Conservation (phyloP, 1,284 basidiomycete species). For the Cutaneotrichosporon cyanovorans region DNA sequence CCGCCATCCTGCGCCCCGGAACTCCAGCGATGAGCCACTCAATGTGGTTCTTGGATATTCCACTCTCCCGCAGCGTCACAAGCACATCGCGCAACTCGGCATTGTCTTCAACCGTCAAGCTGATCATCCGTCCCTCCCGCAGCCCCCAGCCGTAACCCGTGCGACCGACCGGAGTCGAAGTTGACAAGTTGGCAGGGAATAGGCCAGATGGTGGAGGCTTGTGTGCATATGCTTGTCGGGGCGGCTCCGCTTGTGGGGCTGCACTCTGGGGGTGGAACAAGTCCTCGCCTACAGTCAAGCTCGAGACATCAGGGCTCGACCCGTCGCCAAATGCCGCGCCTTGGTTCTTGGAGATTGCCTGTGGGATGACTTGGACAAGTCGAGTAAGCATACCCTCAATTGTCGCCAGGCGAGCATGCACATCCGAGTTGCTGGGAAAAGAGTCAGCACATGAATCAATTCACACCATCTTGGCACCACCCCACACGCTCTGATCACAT, state of each 20-base stretch:
- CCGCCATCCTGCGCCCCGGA: constrained; percentile 42
- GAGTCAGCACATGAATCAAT: constrained; percentile 1
- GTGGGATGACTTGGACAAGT: constrained; percentile 31
- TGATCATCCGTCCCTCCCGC: constrained; percentile 39
- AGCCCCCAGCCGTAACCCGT: constrained; percentile 41
- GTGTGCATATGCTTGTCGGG: constrained; percentile 27
- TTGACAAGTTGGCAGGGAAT: constrained; percentile 34
- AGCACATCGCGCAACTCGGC: constrained; percentile 40
- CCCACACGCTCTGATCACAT: background rate
- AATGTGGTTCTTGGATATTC: constrained; percentile 42
- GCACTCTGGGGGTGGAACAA: constrained; percentile 35
- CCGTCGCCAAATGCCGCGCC: constrained; percentile 8
- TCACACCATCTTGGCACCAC: background rate
- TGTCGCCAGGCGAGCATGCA: constrained; percentile 40
- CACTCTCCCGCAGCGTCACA: constrained; percentile 43
- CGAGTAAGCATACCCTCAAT: constrained; percentile 44
- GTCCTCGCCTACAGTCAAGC: constrained; percentile 35
- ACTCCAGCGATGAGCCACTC: constrained; percentile 45
- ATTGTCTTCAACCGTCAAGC: constrained; percentile 33
- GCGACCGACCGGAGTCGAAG: constrained; percentile 28
- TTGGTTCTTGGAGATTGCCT: constrained; percentile 1
- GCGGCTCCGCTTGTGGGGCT: constrained; percentile 18
- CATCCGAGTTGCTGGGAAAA: constrained; percentile 37
- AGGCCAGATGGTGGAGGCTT: constrained; percentile 42
- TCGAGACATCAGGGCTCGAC: constrained; percentile 34